Evolutionary conservation across 495 filamentous ascomycete genomes (phyloP), one percentile per base, ranked within the genome.

Genomic region (Lasiosphaeriaceae sp.): DNA sequence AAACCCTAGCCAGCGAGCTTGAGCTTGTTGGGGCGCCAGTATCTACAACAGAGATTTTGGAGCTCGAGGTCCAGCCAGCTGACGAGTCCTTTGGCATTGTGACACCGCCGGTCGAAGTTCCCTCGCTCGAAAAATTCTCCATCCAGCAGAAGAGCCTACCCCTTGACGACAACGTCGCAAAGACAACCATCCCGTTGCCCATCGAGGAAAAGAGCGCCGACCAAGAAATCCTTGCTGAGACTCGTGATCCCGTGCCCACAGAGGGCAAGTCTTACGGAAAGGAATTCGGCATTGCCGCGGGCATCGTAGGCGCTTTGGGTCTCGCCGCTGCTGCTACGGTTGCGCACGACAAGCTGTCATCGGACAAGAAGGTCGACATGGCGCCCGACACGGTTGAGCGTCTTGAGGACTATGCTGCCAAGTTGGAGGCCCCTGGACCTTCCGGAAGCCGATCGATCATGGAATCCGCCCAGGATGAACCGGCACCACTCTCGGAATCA

Each of bases 401-500:
- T 9, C 54, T 63, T 20, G 66, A 66, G 48, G 56, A 64, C 41
- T 50, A 55, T 34, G 61, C 64, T 11, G 52, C 57, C 49, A 57
- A 61, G 20, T 52, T 59, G 17, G 61, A 58, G n/a, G 51, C 23
- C 14, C 19, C 59, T 19, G 44, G 52, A 24, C 31, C 50, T 29
- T 19, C 45, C 16, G 21, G 44, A n/a, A 24, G 31, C 11, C 26
- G 26, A 9, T 31, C 26, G 26, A 31, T 31, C 26, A 3, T 31
- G 9, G 26, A 31, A 31, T 31, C 9, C 3, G 3, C 26, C 26
- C 26, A 31, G 26, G 26, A 31, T 31, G 26, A 43, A 9, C 14
- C 14, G n/a, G 39, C 39, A 17, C 63, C 72, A 48, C 71, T 74
- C 39, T 67, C 71, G 7, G 71, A 74, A 53, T 69, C 73, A 23